Evolutionary conservation across 1,284 basidiomycete species (phyloP).

Genomic region (Boletellus deceptivus): DNA sequence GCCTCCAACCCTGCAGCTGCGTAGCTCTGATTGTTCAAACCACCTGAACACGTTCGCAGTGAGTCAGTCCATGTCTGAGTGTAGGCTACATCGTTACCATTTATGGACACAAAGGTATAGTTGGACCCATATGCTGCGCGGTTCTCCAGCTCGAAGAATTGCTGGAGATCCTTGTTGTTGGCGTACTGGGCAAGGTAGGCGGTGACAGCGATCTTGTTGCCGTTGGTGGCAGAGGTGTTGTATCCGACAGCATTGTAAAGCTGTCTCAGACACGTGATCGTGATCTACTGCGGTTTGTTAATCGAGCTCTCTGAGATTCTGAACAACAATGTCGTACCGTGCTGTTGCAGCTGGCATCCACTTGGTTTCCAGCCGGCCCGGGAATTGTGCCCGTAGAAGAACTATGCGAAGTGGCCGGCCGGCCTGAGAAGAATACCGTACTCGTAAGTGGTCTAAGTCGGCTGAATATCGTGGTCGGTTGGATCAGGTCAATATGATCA

Average conservation of each 20-base stretch:
- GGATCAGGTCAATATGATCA: constrained; percentile 65
- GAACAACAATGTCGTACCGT: constrained; percentile 32
- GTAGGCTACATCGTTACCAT: constrained; percentile 35
- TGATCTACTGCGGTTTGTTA: constrained; percentile 36
- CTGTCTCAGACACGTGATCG: constrained; percentile 49
- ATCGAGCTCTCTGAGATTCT: constrained; percentile 33
- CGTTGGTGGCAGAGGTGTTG: constrained; percentile 31
- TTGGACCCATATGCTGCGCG: constrained; percentile 27
- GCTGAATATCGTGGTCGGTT: constrained; percentile 73
- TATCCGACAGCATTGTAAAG: constrained; percentile 52
- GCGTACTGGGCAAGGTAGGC: constrained; percentile 56
- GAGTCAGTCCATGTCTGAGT: background rate
- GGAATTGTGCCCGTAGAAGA: constrained; percentile 20
- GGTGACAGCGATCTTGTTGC: constrained; percentile 55
- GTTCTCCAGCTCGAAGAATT: constrained; percentile 49
- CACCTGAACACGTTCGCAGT: constrained; percentile 35
- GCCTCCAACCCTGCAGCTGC: constrained; percentile 63
- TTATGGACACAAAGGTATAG: constrained; percentile 44
- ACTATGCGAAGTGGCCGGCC: constrained; percentile 19
- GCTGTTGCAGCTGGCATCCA: constrained; percentile 51
- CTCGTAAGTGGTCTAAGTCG: constrained; percentile 47
- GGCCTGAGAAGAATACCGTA: constrained; percentile 44
- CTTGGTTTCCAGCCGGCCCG: constrained; percentile 32
- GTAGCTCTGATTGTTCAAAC: constrained; percentile 58
- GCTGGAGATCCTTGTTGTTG: constrained; percentile 52